These are phyloP conservation scores for Chlorella sp. DNA, from an alignment of 139 green algal genomes.

Conservation along the genomic window DNA sequence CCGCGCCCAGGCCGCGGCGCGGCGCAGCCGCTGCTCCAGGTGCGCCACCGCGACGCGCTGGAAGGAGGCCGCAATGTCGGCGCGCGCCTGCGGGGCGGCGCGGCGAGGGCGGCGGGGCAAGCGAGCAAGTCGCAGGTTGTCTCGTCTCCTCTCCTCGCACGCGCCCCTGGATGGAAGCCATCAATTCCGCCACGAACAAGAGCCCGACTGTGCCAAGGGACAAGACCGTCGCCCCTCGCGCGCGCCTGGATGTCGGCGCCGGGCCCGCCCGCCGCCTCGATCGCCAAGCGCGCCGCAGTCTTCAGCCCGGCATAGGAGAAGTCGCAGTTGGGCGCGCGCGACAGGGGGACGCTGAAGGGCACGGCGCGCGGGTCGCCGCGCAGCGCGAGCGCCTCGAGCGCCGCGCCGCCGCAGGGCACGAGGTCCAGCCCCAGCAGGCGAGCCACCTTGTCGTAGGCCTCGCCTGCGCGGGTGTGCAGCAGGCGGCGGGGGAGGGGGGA, in stretches of 20 bases:
- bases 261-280: no score
- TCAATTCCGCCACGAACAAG: no score
- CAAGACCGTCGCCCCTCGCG: no score
- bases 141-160: not conserved
- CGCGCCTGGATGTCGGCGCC: no score
- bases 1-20: constrained; percentile 61
- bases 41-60: constrained; percentile 88
- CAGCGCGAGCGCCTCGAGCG: constrained; percentile 74
- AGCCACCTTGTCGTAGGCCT: constrained; percentile 98
- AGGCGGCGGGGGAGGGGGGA: no score
- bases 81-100: constrained; percentile 47
- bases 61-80: constrained; percentile 94
- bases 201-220: no score
- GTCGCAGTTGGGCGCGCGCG: constrained; percentile 75
- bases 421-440: constrained; percentile 88
- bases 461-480: no score
- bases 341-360: constrained; percentile 82
- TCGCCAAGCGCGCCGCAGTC: constrained; percentile 75
- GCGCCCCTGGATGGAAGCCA: no score
- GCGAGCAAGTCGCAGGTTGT: not conserved
- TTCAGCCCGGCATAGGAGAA: constrained; percentile 98
- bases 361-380: constrained; percentile 65
- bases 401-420: constrained; percentile 77
- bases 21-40: constrained; percentile 71
- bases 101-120: not conserved